Evolutionary conservation across 1,139 yeast genomes (phyloP).

Genomic region (Wickerhamomyces sp.): DNA sequence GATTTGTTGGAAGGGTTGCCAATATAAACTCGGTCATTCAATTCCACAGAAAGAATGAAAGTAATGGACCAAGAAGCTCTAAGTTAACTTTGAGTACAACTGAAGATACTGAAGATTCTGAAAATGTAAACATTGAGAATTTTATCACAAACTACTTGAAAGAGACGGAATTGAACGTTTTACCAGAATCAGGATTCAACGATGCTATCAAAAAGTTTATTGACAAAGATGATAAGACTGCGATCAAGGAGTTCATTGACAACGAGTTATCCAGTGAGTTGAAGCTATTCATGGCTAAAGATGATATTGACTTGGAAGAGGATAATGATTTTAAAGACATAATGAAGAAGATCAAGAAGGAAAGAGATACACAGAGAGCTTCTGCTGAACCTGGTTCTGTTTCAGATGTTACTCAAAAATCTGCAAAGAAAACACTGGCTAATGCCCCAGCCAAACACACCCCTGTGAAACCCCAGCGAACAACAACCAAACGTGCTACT

Average conservation of each 20-base stretch:
- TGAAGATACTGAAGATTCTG: conserved; percentile 20
- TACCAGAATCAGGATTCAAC: conserved; percentile 76
- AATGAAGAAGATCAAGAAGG: conserved; percentile 24
- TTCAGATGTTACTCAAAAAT: not conserved
- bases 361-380: conserved; percentile 22
- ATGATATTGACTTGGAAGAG: conserved; percentile 30
- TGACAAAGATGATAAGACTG: conserved; percentile 75
- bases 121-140: conserved; percentile 44
- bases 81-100: conserved; percentile 13
- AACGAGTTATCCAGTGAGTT: conserved; percentile 61
- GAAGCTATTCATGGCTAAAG: conserved; percentile 43
- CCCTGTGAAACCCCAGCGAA: not conserved
- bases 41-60: conserved; percentile 47
- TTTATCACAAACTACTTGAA: conserved; percentile 57
- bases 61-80: conserved; percentile 20
- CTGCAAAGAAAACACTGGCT: not conserved
- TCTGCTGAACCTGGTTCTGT: conserved; percentile 1
- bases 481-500: not conserved
- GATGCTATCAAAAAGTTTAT: conserved; percentile 69
- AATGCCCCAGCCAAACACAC: not conserved
- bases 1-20: conserved; percentile 89
- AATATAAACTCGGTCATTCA: conserved; percentile 81
- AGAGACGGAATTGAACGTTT: conserved; percentile 57
- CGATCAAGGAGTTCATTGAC: conserved; percentile 65
- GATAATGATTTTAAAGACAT: conserved; percentile 25